phyloP scores from a whole-genome alignment of 192 early-diverging fungal species.

The Backusella westeae region DNA sequence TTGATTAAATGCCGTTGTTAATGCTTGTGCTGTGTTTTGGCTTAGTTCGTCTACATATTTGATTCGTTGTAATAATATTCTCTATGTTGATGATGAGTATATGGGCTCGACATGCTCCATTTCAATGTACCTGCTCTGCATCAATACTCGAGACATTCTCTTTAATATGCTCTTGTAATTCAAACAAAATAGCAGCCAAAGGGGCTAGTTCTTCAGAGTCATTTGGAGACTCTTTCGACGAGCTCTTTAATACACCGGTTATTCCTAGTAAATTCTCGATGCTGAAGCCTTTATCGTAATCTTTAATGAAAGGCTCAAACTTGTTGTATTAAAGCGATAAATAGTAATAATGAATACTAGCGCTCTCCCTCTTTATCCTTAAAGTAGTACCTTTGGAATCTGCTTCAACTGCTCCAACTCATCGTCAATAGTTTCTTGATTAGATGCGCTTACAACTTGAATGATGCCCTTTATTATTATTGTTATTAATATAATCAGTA shows the following conservation, averaged over 20 bases:
- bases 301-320: constrained; percentile 12
- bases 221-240: neutral
- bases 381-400: constrained; percentile 3
- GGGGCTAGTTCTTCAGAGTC: neutral
- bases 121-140: neutral
- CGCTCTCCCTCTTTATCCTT: neutral
- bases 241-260: neutral
- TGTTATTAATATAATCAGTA: neutral
- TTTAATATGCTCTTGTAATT: neutral
- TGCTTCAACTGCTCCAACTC: neutral
- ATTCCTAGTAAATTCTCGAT: constrained; percentile 5
- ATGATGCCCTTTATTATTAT: constrained; percentile 4
- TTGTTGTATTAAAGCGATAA: neutral
- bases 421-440: neutral
- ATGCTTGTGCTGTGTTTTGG: neutral
- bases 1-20: neutral
- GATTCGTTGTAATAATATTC: constrained; percentile 7
- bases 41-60: constrained; percentile 8
- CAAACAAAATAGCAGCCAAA: neutral
- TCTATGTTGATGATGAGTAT: neutral
- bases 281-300: constrained; percentile 2
- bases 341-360: neutral
- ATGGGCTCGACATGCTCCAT: neutral
- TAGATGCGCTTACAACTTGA: neutral
- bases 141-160: neutral